Conservation (phyloP, 2,329 filamentous ascomycete genomes). For the Calonectria hawksworthii region DNA sequence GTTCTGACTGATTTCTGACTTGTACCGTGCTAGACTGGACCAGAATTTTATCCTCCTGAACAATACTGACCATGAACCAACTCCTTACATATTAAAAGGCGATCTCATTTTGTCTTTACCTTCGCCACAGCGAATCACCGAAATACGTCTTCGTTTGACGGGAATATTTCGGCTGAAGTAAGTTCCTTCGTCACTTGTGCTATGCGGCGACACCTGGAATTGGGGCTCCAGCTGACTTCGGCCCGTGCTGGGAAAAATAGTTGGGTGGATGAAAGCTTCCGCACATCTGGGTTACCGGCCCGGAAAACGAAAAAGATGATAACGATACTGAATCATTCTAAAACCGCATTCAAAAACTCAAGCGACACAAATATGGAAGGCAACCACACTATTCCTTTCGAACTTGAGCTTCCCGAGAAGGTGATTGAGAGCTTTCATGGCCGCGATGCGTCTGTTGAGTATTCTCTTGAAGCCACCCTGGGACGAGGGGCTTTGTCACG, state of each 20-base stretch:
- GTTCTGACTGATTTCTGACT: background rate
- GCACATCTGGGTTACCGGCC: background rate
- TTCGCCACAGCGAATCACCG: background rate
- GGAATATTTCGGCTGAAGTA: background rate
- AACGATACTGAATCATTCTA: background rate
- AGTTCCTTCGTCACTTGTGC: background rate
- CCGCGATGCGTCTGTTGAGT: background rate
- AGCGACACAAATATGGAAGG: background rate
- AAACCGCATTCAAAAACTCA: background rate
- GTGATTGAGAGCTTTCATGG: background rate
- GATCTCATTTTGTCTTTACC: background rate
- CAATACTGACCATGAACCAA: background rate
- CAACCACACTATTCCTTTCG: background rate
- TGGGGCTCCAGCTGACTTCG: background rate
- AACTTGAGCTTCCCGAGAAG: background rate
- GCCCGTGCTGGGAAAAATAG: background rate
- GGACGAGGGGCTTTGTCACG: background rate
- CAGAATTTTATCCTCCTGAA: background rate
- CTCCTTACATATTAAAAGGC: background rate
- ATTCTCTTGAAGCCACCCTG: background rate
- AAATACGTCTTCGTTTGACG: background rate
- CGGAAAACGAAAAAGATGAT: background rate
- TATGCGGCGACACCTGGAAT: background rate
- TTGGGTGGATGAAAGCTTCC: background rate
- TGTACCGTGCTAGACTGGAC: background rate